A percentile compares a stretch with the other conserved stretches of the same genome.
These are phyloP conservation scores for Linnemannia zychae DNA, from an alignment of 192 early-diverging fungal genomes.

Conservation along the genomic window DNA sequence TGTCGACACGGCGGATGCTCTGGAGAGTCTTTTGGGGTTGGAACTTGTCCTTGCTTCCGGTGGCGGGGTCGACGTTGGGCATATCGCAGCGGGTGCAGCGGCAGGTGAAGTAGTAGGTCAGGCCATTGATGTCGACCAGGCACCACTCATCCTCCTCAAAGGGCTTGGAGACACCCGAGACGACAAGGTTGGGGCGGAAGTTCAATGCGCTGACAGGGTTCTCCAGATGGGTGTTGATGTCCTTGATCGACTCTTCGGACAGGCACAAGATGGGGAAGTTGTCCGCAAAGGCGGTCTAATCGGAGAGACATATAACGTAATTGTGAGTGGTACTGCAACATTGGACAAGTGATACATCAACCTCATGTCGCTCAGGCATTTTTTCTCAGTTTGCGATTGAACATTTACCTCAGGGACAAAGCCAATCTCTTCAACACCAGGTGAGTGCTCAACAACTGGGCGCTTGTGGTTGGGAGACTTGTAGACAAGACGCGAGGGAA, in stretches of 20 bases:
- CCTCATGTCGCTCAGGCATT: neutral
- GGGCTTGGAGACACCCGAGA: slow-evolving; percentile 59
- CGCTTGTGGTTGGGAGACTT: slow-evolving; percentile 64
- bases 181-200: slow-evolving; percentile 86
- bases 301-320: too few species aligned
- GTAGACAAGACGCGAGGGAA: slow-evolving; percentile 56
- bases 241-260: slow-evolving; percentile 67
- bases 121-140: slow-evolving; percentile 60
- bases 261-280: slow-evolving; percentile 80
- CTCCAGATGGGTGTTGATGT: slow-evolving; percentile 72
- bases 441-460: slow-evolving; percentile 60
- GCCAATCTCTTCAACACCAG: slow-evolving; percentile 47
- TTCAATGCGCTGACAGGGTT: slow-evolving; percentile 62
- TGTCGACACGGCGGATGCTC: slow-evolving; percentile 65
- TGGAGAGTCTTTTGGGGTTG: slow-evolving; percentile 69
- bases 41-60: slow-evolving; percentile 63
- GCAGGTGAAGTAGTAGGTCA: slow-evolving; percentile 66
- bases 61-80: slow-evolving; percentile 67
- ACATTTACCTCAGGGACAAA: slow-evolving; percentile 45
- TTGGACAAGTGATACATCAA: neutral
- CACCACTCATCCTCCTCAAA: slow-evolving; percentile 83
- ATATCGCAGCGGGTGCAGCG: slow-evolving; percentile 74
- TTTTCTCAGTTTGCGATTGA: too few species aligned
- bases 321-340: neutral
- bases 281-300: slow-evolving; percentile 83